phyloP scores from a whole-genome alignment of 1,284 basidiomycete genomes.

The Naganishia sp. region DNA sequence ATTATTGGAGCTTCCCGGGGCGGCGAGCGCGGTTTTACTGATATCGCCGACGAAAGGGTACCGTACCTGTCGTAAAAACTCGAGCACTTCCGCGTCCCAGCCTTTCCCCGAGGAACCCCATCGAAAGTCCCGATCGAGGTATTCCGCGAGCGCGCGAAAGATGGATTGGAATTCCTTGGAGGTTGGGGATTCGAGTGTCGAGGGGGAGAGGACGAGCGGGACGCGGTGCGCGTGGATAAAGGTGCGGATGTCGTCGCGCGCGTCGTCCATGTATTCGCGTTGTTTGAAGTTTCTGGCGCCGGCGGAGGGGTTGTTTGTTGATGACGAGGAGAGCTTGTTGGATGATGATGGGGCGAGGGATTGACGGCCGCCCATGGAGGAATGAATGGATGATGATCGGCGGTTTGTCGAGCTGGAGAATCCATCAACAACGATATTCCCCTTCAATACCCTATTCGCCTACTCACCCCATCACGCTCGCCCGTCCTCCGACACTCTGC shows the following conservation, averaged over 20 bases:
- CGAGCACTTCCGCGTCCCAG: conserved; percentile 78
- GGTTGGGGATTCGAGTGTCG: conserved; percentile 70
- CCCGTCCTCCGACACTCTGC: conserved; percentile 67
- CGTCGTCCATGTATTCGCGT: conserved; percentile 69
- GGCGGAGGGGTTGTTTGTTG: conserved; percentile 4
- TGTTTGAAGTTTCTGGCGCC: conserved; percentile 62
- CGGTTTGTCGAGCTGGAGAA: conserved; percentile 9
- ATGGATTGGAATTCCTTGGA: conserved; percentile 78
- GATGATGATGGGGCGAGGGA: conserved; percentile 30
- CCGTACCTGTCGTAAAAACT: conserved; percentile 67
- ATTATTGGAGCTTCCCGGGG: conserved; percentile 77
- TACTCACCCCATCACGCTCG: conserved; percentile 37
- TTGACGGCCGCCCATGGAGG: conserved; percentile 59
- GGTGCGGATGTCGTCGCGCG: conserved; percentile 67
- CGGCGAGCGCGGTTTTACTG: conserved; percentile 77
- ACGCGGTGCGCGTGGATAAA: conserved; percentile 66
- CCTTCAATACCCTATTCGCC: too few relatives aligned
- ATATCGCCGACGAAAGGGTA: conserved; percentile 75
- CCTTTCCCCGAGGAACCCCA: conserved; percentile 58
- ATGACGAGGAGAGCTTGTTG: conserved; percentile 18
- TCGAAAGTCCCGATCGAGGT: conserved; percentile 66
- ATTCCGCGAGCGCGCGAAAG: conserved; percentile 72
- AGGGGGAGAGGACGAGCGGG: conserved; percentile 62
- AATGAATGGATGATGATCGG: conserved; percentile 24
- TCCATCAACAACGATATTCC: not conserved